Evolutionary conservation across 345 rosid genomes (phyloP).

Genomic region (Hibiscus mutabilis): DNA sequence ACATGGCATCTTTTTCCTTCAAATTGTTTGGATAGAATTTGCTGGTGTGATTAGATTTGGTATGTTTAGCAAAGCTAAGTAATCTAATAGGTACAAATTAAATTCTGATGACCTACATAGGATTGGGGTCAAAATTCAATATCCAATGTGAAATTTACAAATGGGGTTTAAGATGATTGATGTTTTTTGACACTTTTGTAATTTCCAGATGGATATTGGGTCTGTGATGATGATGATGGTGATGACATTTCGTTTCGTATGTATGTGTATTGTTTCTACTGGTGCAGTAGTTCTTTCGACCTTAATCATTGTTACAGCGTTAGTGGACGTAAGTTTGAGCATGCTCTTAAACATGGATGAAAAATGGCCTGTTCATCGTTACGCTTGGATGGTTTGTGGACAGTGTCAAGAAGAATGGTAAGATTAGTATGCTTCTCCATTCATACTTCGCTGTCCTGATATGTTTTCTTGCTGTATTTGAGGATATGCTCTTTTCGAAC

Average conservation of each 20-base stretch:
- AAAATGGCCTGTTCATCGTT: conserved; percentile 68
- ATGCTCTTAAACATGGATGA: conserved; percentile 83
- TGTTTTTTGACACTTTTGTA: background rate
- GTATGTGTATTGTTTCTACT: background rate
- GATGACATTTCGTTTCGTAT: background rate
- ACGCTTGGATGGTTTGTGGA: conserved; percentile 95
- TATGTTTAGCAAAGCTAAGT: background rate
- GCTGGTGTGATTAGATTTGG: background rate
- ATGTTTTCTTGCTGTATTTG: background rate
- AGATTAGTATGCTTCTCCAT: conserved; percentile 10
- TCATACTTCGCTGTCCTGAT: background rate
- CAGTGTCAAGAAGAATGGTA: conserved; percentile 81
- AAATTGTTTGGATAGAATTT: background rate
- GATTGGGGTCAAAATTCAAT: background rate
- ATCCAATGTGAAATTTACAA: background rate
- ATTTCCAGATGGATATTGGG: background rate
- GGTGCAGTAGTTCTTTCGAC: conserved; percentile 12
- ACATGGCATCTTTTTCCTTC: background rate
- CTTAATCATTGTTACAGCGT: conserved; percentile 69
- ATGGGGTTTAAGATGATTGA: background rate
- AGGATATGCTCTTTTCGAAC: background rate
- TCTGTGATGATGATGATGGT: background rate
- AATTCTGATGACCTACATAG: too few species aligned
- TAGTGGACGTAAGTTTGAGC: conserved; percentile 89
- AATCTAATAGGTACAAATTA: too few species aligned